Evolutionary conservation across 805 yeast species (phyloP), one percentile per base, ranked within the genome.

Genomic region (Cyberlindnera mycetangii): DNA sequence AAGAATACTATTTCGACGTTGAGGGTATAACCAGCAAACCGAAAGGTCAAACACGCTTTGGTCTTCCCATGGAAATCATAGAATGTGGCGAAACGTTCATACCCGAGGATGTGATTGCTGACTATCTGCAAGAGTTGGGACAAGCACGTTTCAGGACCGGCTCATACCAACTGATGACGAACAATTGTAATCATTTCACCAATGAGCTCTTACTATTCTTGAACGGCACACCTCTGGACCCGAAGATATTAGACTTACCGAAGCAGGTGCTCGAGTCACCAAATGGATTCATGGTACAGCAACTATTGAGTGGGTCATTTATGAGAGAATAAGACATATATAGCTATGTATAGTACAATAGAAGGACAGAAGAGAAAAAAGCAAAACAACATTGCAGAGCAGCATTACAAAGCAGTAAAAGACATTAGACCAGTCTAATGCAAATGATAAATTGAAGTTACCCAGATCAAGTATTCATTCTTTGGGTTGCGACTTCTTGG

Each of bases 141-240:
- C 67, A 68, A 10, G 75, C 71, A 52, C 59, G 67, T 14, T 73
- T 79, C 8, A 47, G 47, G 18, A 32, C 48, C 20, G 67, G 65
- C 8, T 66, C 62, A 31, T 82, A 82, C 62, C 78, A 79, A 51
- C 60, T 82, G 46, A 79, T 82, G 47, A 71, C 72, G 42, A 81
- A 81, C 61, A 82, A 82, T 56, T 82, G 89, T 61, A 82, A 82
- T 62, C 83, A 83, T 61, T 81, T 83, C 62, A 71, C 83, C 16
- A 74, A 81, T 52, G 79, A 74, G 36, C 56, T 77, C 44, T 55
- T 77, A 33, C 79, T 81, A 53, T 81, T 82, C 49, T 61, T 81
- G 46, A 79, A 76, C 19, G 85, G 82, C 7, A 65, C 67, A 45
- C 70, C 66, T 40, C 67, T 83, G 32, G 88, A 85, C 11, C 68